Evolutionary conservation across 169 alveolate species (phyloP), one percentile per base, ranked within the genome.

Genomic region (Cardiosporidium cionae): DNA sequence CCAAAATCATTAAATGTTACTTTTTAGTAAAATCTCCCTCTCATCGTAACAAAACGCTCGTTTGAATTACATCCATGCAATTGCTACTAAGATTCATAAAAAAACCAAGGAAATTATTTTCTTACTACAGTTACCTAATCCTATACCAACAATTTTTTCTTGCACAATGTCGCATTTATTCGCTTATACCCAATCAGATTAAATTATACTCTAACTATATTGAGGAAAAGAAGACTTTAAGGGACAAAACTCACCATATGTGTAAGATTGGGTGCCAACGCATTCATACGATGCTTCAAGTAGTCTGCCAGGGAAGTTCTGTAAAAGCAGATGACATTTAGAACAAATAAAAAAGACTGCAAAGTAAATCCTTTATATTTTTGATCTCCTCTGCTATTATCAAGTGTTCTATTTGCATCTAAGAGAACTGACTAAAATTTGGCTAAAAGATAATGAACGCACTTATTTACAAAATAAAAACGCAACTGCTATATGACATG

Each of bases 191-290:
- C 66, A 9, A 16, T 9, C 66, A 63, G 54, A n/a, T 31, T n/a
- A n/a, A 9, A 9, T n/a, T 63, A 9, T 9, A 9, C 16, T n/a
- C 16, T n/a, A 63, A 9, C 69, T 9, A 16, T 9, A 9, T 9
- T 44, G 16, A 63, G 16, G 69, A 7, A n/a, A 7, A 67, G 62
- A 7, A 23, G 6, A 22, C 67, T 63, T 29, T 35, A 3, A 23
- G 33, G 53, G 7, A 22, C 5, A 68, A 25, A 1, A 4, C 74
- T 65, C 6, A 91, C 97, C 94, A 94, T 88, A 86, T 90, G 85
- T 35, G 99, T 96, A 70, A 98, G 89, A 79, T 98, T 98, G 27
- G 99, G 99, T 2, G 99, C 99, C 53, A 98, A 89, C 37, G 98
- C 97, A 76, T 90, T 90, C 99, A 98, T 98, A 80, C 99, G 92